Percentiles rank a stretch among this genome's conserved stretches.
phyloP scores from a whole-genome alignment of 1,139 yeast genomes.

The Yamadazyma triangularis region DNA sequence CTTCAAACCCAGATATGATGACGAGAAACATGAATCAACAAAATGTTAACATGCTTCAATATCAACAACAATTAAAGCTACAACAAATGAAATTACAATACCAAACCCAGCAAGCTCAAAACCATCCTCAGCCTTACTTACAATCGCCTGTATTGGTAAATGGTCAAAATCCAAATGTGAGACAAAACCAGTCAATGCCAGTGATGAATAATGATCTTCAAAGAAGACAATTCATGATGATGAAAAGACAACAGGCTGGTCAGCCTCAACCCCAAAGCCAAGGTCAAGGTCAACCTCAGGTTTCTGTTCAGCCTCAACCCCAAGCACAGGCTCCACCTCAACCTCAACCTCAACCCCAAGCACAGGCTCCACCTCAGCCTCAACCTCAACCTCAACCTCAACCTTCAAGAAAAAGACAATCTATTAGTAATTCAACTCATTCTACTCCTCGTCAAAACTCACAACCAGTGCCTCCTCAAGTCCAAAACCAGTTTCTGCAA shows the following conservation, averaged over 20 bases:
- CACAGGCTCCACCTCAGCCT: constrained; percentile 5
- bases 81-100: constrained; percentile 25
- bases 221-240: constrained; percentile 23
- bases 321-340: constrained; percentile 4
- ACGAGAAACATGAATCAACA: constrained; percentile 7
- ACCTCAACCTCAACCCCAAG: constrained; percentile 6
- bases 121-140: constrained; percentile 13
- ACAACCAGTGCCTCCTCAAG: constrained; percentile 3
- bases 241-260: constrained; percentile 20
- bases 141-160: constrained; percentile 15
- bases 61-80: constrained; percentile 18
- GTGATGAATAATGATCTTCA: constrained; percentile 7
- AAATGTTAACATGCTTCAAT: constrained; percentile 13
- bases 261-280: too few species aligned
- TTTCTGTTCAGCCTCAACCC: constrained; percentile 6
- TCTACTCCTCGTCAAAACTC: too few species aligned
- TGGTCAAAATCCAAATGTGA: constrained; percentile 9
- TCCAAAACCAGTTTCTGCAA: constrained; percentile 9
- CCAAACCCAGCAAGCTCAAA: constrained; percentile 16
- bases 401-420: too few species aligned
- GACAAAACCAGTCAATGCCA: background rate
- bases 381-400: constrained; percentile 6
- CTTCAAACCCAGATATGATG: constrained; percentile 4
- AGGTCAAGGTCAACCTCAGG: constrained; percentile 10
- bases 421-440: too few species aligned